These are phyloP conservation scores for Trichocladium antarcticum DNA, from an alignment of 495 filamentous ascomycete genomes.

Conservation along the genomic window DNA sequence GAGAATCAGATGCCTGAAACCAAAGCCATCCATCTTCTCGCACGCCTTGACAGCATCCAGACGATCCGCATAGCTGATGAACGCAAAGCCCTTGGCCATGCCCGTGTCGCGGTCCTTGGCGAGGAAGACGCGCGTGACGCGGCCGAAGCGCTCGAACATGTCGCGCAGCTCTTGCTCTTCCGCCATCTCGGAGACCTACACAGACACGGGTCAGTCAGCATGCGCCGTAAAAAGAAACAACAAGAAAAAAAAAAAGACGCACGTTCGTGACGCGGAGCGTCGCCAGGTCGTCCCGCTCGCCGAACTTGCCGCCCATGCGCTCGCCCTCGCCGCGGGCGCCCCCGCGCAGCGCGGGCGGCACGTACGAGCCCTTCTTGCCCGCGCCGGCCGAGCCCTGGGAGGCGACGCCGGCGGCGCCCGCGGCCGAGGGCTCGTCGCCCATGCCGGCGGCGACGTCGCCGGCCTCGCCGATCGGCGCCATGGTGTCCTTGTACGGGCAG, in stretches of 20 bases:
- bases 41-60: slow-evolving; percentile 82
- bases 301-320: slow-evolving; percentile 79
- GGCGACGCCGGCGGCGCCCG: slow-evolving; percentile 23
- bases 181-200: slow-evolving; percentile 86
- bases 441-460: slow-evolving; percentile 44
- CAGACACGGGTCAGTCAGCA: slow-evolving; percentile 8
- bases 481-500: slow-evolving; percentile 61
- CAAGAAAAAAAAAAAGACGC: slow-evolving; percentile 36
- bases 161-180: slow-evolving; percentile 89
- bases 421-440: slow-evolving; percentile 38
- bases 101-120: slow-evolving; percentile 94
- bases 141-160: slow-evolving; percentile 94
- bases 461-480: slow-evolving; percentile 46
- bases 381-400: slow-evolving; percentile 46
- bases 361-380: slow-evolving; percentile 68
- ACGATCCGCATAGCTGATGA: slow-evolving; percentile 89
- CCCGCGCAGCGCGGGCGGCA: slow-evolving; percentile 82
- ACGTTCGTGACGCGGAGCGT: slow-evolving; percentile 97
- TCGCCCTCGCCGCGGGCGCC: slow-evolving; percentile 59
- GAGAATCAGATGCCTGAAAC: slow-evolving; percentile 81
- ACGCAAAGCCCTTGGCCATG: slow-evolving; percentile 92
- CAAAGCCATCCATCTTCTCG: slow-evolving; percentile 95
- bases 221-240: slow-evolving; percentile 2
- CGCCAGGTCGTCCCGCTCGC: slow-evolving; percentile 90
- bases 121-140: slow-evolving; percentile 92